These are phyloP conservation scores for Piper betle DNA, from an alignment of 164 flowering plant genomes.

Conservation along the genomic window DNA sequence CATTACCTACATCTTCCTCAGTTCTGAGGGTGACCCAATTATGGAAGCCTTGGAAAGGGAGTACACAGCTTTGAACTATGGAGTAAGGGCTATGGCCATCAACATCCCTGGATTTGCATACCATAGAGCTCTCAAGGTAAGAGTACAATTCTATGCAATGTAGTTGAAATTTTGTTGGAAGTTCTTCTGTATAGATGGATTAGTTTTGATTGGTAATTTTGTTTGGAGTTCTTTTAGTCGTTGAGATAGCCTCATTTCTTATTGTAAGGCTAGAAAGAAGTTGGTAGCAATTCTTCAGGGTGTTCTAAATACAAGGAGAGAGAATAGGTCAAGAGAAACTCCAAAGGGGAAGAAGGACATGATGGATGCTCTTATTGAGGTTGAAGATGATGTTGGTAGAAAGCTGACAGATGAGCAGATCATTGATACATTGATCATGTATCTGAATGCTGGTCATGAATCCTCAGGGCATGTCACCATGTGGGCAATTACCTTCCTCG, in stretches of 20 bases:
- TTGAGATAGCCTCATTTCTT: not conserved
- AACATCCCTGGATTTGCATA: slow-evolving; percentile 87
- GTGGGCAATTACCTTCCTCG: slow-evolving; percentile 71
- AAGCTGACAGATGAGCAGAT: slow-evolving; percentile 59
- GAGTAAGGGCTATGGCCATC: slow-evolving; percentile 84
- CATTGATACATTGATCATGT: slow-evolving; percentile 74
- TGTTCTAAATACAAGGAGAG: slow-evolving; percentile 38
- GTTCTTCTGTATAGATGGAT: no score
- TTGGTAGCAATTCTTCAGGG: slow-evolving; percentile 55
- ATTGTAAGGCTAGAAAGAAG: slow-evolving; percentile 56
- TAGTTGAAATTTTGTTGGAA: not conserved
- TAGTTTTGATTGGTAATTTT: no score
- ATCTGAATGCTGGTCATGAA: slow-evolving; percentile 95
- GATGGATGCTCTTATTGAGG: slow-evolving; percentile 66
- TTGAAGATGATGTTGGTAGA: slow-evolving; percentile 59
- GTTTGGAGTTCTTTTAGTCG: no score
- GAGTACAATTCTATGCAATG: not conserved
- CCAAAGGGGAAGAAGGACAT: slow-evolving; percentile 41
- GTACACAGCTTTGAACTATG: no score
- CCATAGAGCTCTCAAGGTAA: slow-evolving; percentile 74
- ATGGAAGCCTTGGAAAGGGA: no score
- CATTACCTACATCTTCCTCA: no score
- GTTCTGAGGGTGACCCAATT: no score
- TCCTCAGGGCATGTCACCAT: slow-evolving; percentile 83
- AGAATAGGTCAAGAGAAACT: slow-evolving; percentile 4